Conservation (phyloP, 2,329 filamentous ascomycete genomes). For the Calonectria pauciramosa region DNA sequence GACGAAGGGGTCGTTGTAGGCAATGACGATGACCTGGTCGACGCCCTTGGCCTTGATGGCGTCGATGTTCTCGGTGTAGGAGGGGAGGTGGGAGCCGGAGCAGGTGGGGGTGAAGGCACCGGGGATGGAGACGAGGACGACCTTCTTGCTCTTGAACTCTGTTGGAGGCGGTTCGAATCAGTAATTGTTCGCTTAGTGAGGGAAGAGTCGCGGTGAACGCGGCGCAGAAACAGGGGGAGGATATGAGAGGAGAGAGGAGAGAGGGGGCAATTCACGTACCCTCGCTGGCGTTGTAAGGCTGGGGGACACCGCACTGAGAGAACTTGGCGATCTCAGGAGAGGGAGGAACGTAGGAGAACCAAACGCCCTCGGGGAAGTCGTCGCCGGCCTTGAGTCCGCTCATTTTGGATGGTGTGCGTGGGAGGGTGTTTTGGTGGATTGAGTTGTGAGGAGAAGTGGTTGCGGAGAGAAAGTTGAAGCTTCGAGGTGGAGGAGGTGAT, state of each 20-base stretch:
- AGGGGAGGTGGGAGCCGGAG: constrained; percentile 84
- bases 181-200: neutral
- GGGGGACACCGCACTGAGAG: constrained; percentile 82
- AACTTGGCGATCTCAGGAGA: constrained; percentile 76
- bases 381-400: constrained; percentile 84
- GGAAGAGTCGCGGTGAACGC: constrained; percentile 15
- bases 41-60: constrained; percentile 85
- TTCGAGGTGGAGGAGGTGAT: constrained; percentile 5
- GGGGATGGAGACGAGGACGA: constrained; percentile 69
- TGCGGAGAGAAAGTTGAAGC: constrained; percentile 2
- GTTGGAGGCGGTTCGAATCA: constrained; percentile 24
- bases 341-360: constrained; percentile 88
- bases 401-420: constrained; percentile 52
- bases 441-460: constrained; percentile 13
- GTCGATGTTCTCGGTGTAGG: constrained; percentile 80
- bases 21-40: constrained; percentile 84
- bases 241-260: too few species aligned
- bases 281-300: constrained; percentile 84
- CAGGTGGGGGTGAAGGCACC: constrained; percentile 91
- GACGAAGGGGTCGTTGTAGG: constrained; percentile 88
- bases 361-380: constrained; percentile 83
- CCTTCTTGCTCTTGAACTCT: constrained; percentile 71
- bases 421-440: neutral
- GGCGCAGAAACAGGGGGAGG: neutral
- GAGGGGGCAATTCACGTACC: constrained; percentile 55